Conservation (phyloP, 176 grass and related monocot genomes). For the Neostapfia colusana region DNA sequence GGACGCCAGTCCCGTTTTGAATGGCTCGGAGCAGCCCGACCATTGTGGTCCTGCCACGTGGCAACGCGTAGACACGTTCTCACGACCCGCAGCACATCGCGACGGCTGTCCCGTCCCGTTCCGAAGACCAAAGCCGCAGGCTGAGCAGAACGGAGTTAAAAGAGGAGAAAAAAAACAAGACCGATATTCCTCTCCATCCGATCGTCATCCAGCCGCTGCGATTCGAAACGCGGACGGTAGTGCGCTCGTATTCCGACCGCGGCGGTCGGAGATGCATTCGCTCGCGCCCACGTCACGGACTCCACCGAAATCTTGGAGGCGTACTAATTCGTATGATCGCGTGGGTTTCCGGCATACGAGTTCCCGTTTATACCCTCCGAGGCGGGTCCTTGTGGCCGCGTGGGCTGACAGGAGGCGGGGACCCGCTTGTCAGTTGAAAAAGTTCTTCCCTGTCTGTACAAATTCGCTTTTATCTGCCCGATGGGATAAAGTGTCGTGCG, state of each 20-base stretch:
- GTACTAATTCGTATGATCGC: neutral
- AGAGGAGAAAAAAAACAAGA: neutral
- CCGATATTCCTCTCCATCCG: neutral
- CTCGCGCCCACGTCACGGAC: neutral
- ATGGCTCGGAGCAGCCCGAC: neutral
- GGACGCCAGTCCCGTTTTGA: neutral
- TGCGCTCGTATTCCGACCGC: neutral
- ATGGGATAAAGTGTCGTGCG: neutral
- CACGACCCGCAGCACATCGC: neutral
- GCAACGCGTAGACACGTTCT: constrained; percentile 13
- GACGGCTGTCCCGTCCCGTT: neutral
- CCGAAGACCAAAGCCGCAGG: neutral
- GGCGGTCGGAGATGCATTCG: neutral
- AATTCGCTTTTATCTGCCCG: neutral
- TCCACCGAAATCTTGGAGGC: neutral
- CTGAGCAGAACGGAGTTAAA: neutral
- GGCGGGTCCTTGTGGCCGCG: neutral
- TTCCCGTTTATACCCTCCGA: neutral
- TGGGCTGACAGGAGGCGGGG: neutral
- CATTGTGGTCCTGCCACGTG: constrained; percentile 3
- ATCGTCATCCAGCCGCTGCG: constrained; percentile 37
- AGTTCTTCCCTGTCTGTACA: neutral
- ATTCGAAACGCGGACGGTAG: constrained; percentile 47
- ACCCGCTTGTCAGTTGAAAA: neutral
- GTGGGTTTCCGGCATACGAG: neutral